Evolutionary conservation across 805 yeast species (phyloP), one percentile per base, ranked within the genome.

Genomic region (Candida ortonii): DNA sequence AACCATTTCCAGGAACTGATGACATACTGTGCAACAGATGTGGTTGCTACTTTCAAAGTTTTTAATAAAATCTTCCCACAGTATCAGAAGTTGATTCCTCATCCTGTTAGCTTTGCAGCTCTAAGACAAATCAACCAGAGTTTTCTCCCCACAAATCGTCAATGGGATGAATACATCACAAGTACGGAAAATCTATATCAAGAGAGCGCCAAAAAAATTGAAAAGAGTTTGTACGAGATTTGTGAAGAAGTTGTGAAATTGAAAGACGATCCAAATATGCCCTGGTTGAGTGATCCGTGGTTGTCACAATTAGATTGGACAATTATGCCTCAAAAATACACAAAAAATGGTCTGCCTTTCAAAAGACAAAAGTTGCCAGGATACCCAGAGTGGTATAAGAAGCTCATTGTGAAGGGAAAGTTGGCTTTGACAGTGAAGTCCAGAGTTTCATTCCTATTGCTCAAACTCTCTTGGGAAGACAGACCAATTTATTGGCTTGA

Each of bases 31-130:
- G 87, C 96, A 1, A 62, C 59, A 5, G 99, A 93, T 62, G 96
- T 88, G 0, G 62, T 64, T 6, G 80, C 81, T 1, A 93, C 98
- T 0, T 81, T 71, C 49, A 63, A 64, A 39, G 86, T 90, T 2
- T 80, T 80, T 44, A 65, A 70, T 38, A 76, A 76, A 39, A 73
- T 88, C 1, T 75, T 79, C 20, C 96, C 96, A 1, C 62, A 65
- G 22, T 93, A 85, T 51, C 57, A 73, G 17, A 50, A 65, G 20
- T 71, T 76, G 32, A 78, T 89, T 27, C 96, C 98, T 0, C 98
- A 93, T 59, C 97, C 98, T 0, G 95, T 90, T 2, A 84, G 95
- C 11, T 83, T 89, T 63, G 89, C 93, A 1, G 96, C 96, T 2
- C 63, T 93, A 28, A 69, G 82, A 45, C 80, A 77, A 36, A 65